Base-by-base conservation (phyloP, 345 rosid species). In the Hirschfeldia incana region DNA sequence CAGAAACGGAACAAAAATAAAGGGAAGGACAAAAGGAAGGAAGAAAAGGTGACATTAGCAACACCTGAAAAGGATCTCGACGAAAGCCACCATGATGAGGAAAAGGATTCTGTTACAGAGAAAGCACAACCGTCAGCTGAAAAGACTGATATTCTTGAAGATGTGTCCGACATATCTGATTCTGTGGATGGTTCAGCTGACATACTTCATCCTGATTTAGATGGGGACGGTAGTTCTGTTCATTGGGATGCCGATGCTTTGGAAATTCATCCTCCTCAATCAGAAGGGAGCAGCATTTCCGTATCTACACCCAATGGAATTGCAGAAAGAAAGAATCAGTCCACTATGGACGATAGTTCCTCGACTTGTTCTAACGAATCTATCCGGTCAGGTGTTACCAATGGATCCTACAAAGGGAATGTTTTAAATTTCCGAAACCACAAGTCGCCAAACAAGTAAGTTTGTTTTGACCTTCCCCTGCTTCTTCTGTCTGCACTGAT, bases 361-460 rank as follows among this genome's bases (percentile, higher is more conserved):
- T 95, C 98, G 17, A 95, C 99, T 2, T 92, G 99, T 84, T 95
- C 99, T 8, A 91, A 90, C 8, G 99, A 95, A 73, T 95, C 98
- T 0, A 86, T 91, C 69, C 92, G 89, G 70, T 90, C 98, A 0
- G 86, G 87, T 67, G 90, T 84, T 36, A 85, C 84, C 77, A 88
- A 83, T 84, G 93, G 89, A 4, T 85, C 89, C 5, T 84, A 83
- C 72, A 89, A 84, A 66, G 89, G 90, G 77, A 89, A 72, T 82
- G 64, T 84, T 74, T 78, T 84, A 13, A 90, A 79, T 78, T 70
- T 78, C 78, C 91, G 83, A 58, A 83, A 74, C 76, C 85, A 87
- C 80, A 88, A 79, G 53, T 86, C 87, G 15, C 88, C 88, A 12
- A 77, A 87, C 87, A 90, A 70, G 83, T 80, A 70, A 75, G 72